Base-by-base conservation (phyloP, 2,329 filamentous ascomycete species). In the Dactylellina drechsleri region DNA sequence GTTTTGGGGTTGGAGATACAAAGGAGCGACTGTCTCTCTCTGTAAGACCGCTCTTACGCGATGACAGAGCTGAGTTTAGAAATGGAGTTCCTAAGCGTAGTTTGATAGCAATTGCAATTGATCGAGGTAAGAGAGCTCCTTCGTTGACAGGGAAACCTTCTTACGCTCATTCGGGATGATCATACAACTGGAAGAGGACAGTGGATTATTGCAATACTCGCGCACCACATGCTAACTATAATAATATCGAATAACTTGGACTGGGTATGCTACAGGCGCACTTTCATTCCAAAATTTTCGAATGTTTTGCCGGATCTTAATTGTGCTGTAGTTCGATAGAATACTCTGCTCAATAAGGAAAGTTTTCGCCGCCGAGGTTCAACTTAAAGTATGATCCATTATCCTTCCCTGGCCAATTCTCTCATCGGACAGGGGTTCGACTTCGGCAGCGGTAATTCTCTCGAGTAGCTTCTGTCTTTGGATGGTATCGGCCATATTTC, bases 401-500 rank as follows among this genome's bases (percentile, higher is more conserved):
- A 43, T 12, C 40, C 40, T 43, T 43, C n/a, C 40, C n/a, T 43
- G 40, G 16, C 28, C 23, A 36, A 16, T 58, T 23, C 41, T 58
- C 54, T 58, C 23, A 58, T 58, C 43, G 31, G 20, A 18, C n/a
- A 36, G 54, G 53, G 36, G 23, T 12, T 45, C 8, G 15, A 40
- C n/a, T 20, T 23, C 7, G 36, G 36, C 7, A 43, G 12, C 40
- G 40, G 40, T 43, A 41, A 41, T 3, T 58, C 54, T n/a, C 23
- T 45, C 23, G 15, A 58, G 36, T 18, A 58, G 54, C 54, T 58
- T 58, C 54, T 12, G 7, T 13, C n/a, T 26, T 58, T 7, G 18
- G 54, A 45, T 43, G 54, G 18, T 18, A 45, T 58, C 54, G 54
- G 54, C 54, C 18, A 58, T 40, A 58, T 58, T 58, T 58, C 15